Base-by-base conservation (phyloP, 2,329 filamentous ascomycete genomes). In the Cordyceps sp. region DNA sequence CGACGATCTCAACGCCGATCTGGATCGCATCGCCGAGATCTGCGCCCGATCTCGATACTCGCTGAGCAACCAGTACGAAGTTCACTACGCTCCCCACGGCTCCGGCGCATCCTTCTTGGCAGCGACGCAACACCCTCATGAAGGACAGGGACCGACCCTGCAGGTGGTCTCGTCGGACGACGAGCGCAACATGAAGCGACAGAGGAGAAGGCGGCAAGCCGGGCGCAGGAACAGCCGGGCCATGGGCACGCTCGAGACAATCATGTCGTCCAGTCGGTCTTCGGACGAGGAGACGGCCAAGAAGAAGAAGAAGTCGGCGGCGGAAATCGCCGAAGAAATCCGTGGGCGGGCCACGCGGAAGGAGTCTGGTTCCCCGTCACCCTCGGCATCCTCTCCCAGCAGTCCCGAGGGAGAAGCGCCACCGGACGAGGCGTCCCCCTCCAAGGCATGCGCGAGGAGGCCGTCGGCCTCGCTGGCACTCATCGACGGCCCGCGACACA, bases 21-120 rank as follows among this genome's bases (percentile, higher is more conserved):
- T 78, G 31, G 71, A 77, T 38, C 64, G 69, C 26, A 77, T 78
- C 42, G 73, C 73, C 10, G 72, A 77, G 47, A 77, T 78, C 21
- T 78, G 72, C 50, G 73, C 73, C 24, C 61, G 68, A 22, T 76
- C 71, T 10, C 62, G 67, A 27, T 77, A 76, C 47, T 76, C 71
- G 26, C 47, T 77, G 32, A 75, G 71, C 49, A 74, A 75, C 46
- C 72, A 77, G 45, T 76, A 77, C 42, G 73, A 76, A 43, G 69
- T 74, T 6, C 73, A 78, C 41, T 67, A 75, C 36, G 57, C 66
- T 10, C 72, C 72, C 12, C 72, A 76, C 41, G 70, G 70, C 15
- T 68, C 66, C 2, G 69, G 72, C 4, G 49, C 63, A 2, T 52
- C 57, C 1, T 69, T 72, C 37, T 31, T 61, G 14, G 38, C 49